Evolutionary conservation across 2,329 filamentous ascomycete species (phyloP), one percentile per base, ranked within the genome.

Genomic region (Pezicula carpinea): DNA sequence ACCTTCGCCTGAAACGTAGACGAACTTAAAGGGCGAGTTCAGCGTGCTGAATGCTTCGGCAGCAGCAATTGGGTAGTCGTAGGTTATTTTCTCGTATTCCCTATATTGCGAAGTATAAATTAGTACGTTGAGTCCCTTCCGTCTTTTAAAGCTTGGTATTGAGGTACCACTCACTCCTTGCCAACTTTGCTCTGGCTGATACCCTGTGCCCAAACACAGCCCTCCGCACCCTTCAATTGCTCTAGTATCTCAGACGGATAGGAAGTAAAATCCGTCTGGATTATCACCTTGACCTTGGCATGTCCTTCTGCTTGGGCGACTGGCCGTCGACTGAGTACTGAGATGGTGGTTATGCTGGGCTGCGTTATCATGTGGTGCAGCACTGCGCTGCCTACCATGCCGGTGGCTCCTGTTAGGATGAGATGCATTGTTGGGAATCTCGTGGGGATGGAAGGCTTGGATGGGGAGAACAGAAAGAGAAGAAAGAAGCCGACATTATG

Each of bases 201-300:
- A 0, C 87, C 86, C 39, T 85, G 70, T 0, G 87, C 85, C 87
- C 87, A 91, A 1, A 90, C 82, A 49, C 81, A 85, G 2, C 82
- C 85, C 6, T 75, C 68, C 0, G 85, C 86, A 18, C 79, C 85
- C 44, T 74, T 71, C 0, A 91, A 69, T 59, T 83, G 70, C 3
- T 68, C 64, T 8, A 89, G 70, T 2, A 89, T 54, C 0, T 71
- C 69, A 0, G 73, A 56, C 31, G 77, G 73, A 61, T 88, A 90
- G 1, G 63, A 69, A 11, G 68, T 64, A 59, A 86, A 90, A 62
- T 90, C 82, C 14, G 76, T 72, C 59, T 89, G 84, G 15, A 83
- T 68, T 52, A 89, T 82, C 46, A 89, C 79, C 19, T 77, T 75
- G 49, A 82, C 73, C 51, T 84, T 80, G 1, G 73, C 72, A 52